Conservation (phyloP, 768 basidiomycete genomes). For the Lactarius tabidus region DNA sequence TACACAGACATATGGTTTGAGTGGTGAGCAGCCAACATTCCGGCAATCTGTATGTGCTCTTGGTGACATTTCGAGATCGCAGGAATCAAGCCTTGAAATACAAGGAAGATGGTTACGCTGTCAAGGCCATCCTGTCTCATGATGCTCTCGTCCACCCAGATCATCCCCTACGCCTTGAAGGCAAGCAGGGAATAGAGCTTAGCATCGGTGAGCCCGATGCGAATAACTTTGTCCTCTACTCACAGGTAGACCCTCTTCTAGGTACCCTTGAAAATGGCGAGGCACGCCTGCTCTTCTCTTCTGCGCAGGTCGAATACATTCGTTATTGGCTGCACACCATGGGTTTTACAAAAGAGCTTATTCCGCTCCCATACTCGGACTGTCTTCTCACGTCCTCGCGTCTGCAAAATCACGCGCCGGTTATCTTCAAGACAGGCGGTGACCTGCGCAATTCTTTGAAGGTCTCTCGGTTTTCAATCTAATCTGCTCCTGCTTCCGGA, state of each 20-base stretch:
- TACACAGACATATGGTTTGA: conserved; percentile 85
- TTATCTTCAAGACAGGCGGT: conserved; percentile 50
- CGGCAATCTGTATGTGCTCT: conserved; percentile 4
- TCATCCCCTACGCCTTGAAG: conserved; percentile 65
- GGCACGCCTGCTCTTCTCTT: conserved; percentile 76
- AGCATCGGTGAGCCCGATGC: conserved; percentile 51
- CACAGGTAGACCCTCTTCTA: conserved; percentile 27
- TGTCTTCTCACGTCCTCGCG: conserved; percentile 62
- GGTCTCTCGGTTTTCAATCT: conserved; percentile 36
- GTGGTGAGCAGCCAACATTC: conserved; percentile 43
- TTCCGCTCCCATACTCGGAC: conserved; percentile 75
- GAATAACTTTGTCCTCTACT: neutral
- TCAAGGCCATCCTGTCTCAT: conserved; percentile 70
- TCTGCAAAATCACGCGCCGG: conserved; percentile 54
- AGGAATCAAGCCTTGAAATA: conserved; percentile 60
- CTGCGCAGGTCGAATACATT: conserved; percentile 79
- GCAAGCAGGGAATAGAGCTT: conserved; percentile 63
- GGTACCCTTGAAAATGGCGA: conserved; percentile 70
- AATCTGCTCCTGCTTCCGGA: conserved; percentile 1
- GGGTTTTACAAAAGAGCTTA: conserved; percentile 55
- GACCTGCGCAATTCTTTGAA: conserved; percentile 58
- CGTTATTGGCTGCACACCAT: conserved; percentile 80
- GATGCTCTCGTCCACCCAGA: conserved; percentile 65
- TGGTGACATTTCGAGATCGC: conserved; percentile 13
- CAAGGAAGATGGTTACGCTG: conserved; percentile 50